These are phyloP conservation scores for Myxozyma monticola DNA, from an alignment of 805 yeast species.

Conservation along the genomic window DNA sequence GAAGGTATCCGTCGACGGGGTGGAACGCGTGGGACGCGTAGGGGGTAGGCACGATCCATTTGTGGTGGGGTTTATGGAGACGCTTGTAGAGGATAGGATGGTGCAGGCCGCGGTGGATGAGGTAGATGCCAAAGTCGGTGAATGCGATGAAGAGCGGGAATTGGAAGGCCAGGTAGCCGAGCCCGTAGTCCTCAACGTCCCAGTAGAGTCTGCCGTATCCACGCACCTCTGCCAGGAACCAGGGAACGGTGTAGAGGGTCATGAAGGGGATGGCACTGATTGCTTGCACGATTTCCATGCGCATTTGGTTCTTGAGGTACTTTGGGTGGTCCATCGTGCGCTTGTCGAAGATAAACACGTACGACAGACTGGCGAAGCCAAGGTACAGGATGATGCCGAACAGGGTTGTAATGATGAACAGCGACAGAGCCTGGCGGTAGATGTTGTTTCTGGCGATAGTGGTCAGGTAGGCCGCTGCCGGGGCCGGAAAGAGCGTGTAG, in stretches of 20 bases:
- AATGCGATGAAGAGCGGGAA: constrained; percentile 80
- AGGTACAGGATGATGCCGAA: constrained; percentile 89
- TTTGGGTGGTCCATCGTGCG: constrained; percentile 93
- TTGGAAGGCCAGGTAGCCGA: constrained; percentile 67
- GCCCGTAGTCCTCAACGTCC: constrained; percentile 63
- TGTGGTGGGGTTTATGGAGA: constrained; percentile 96
- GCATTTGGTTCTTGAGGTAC: constrained; percentile 89
- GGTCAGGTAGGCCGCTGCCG: constrained; percentile 43
- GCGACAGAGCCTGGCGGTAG: constrained; percentile 66
- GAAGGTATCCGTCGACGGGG: constrained; percentile 94
- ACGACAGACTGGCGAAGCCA: constrained; percentile 72
- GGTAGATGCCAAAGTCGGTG: constrained; percentile 90
- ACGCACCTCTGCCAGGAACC: constrained; percentile 79
- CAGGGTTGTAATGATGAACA: constrained; percentile 67
- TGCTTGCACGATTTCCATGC: constrained; percentile 78
- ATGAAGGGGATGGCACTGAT: constrained; percentile 79
- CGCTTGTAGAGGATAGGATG: constrained; percentile 85
- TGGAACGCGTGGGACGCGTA: constrained; percentile 98
- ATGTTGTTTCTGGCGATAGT: constrained; percentile 69
- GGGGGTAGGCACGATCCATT: constrained; percentile 98
- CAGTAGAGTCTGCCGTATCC: constrained; percentile 82
- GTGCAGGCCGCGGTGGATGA: constrained; percentile 89
- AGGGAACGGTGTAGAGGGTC: constrained; percentile 85
- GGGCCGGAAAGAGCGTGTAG: constrained; percentile 20
- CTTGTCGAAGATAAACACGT: constrained; percentile 77